Conservation (phyloP, 1,284 basidiomycete genomes). For the Agaricales sp. region DNA sequence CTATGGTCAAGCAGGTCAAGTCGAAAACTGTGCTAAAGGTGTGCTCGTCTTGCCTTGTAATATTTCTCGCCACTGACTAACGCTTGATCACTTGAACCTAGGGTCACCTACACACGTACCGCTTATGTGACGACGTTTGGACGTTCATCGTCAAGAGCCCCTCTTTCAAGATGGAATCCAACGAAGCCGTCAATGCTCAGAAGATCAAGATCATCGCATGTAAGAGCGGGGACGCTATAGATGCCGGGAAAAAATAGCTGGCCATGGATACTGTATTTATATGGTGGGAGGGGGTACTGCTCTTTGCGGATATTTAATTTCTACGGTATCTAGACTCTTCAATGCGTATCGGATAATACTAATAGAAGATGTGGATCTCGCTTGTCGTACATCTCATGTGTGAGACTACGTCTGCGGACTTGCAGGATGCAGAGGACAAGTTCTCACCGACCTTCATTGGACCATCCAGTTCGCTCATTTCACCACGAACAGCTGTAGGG, state of each 20-base stretch:
- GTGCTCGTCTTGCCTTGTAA: slow-evolving; percentile 13
- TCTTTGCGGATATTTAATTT: too few species aligned
- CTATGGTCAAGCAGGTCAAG: slow-evolving; percentile 85
- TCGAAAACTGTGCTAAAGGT: slow-evolving; percentile 88
- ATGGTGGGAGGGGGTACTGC: too few species aligned
- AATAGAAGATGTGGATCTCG: too few species aligned
- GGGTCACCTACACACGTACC: slow-evolving; percentile 88
- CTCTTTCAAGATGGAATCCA: slow-evolving; percentile 90
- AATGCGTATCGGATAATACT: too few species aligned
- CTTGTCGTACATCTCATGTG: too few species aligned
- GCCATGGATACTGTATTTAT: too few species aligned
- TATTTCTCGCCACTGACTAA: slow-evolving; percentile 5
- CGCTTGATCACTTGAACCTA: slow-evolving; percentile 19
- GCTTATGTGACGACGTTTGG: slow-evolving; percentile 96
- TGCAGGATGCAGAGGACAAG: too few species aligned
- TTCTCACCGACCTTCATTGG: too few species aligned
- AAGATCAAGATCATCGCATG: slow-evolving; percentile 95
- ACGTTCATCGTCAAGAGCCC: slow-evolving; percentile 92
- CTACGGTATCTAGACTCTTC: too few species aligned
- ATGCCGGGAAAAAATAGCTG: slow-evolving; percentile 54
- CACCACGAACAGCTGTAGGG: too few species aligned
- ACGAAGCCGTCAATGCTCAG: slow-evolving; percentile 64
- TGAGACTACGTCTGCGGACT: too few species aligned
- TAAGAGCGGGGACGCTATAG: slow-evolving; percentile 83
- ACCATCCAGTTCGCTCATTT: too few species aligned